phyloP scores from a whole-genome alignment of 1,284 basidiomycete species.

The Cutaneotrichosporon arboriforme region DNA sequence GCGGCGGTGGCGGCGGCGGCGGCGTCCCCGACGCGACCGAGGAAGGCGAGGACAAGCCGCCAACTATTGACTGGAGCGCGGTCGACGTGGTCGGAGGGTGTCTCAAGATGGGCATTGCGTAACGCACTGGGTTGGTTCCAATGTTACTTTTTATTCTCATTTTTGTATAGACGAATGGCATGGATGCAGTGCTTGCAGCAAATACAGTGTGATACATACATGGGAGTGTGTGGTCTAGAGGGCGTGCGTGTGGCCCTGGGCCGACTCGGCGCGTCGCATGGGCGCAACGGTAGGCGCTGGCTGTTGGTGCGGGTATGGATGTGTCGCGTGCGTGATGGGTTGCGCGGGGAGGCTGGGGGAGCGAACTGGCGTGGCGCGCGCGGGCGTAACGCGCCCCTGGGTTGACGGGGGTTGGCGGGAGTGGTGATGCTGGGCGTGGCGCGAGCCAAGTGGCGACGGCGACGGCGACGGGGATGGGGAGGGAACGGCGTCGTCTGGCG shows the following conservation, averaged over 20 bases:
- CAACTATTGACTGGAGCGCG: conserved; percentile 61
- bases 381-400: too few relatives aligned
- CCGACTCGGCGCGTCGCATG: conserved; percentile 2
- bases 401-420: too few relatives aligned
- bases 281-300: not conserved
- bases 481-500: not conserved
- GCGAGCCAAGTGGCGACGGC: not conserved
- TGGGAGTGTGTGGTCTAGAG: not conserved
- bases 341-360: conserved; percentile 1
- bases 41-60: conserved; percentile 49
- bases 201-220: conserved; percentile 6
- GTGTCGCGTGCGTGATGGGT: not conserved
- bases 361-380: not conserved
- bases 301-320: too few relatives aligned
- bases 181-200: conserved; percentile 2
- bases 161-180: conserved; percentile 8
- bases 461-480: not conserved
- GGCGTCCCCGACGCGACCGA: conserved; percentile 28
- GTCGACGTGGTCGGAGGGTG: conserved; percentile 78
- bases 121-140: not conserved
- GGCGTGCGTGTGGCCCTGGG: not conserved
- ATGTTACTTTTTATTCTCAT: not conserved
- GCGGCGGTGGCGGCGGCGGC: conserved; percentile 4
- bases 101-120: conserved; percentile 68
- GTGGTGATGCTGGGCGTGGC: not conserved